Evolutionary conservation across 495 filamentous ascomycete species (phyloP), one percentile per base, ranked within the genome.

Genomic region (Penicillium coprophilum): DNA sequence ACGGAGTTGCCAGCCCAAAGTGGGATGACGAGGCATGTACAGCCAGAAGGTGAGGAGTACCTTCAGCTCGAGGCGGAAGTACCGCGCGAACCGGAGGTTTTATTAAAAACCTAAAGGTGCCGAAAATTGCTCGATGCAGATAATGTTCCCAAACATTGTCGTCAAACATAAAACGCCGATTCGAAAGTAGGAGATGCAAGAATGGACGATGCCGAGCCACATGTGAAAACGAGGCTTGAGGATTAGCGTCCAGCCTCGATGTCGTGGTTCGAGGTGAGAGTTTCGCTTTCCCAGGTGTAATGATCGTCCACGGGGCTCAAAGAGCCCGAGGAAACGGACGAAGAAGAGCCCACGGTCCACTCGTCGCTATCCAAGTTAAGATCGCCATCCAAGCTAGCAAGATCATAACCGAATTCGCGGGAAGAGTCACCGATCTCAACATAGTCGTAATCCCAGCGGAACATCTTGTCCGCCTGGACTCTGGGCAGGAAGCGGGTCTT

Each of bases 391-490:
- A 83, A 69, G 48, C 77, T 76, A 39, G 79, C 75, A 47, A 84
- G 65, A 52, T 78, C 81, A 59, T 88, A 89, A 13, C 75, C 79
- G 52, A 79, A 79, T 19, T 77, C 76, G 21, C 77, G 75, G 8
- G 75, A 66, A 41, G 74, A 70, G 50, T 88, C 84, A 49, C 93
- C 93, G 43, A 85, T 67, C 69, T 97, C 92, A 44, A 92, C 84
- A 62, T 94, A 96, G 67, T 97, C 92, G 73, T 97, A 97, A 62
- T 96, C 87, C 93, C 93, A 97, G 32, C 92, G 85, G 71, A 87
- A 89, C 55, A 76, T 83, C 80, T 96, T 96, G 71, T 89, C 91
- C 30, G 74, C 62, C 70, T 97, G 92, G 38, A 85, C 74, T 23
- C 90, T 82, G 1, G 93, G 91, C 13, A 97, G 77, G 76, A 91